Evolutionary conservation across 495 filamentous ascomycete genomes (phyloP).

Genomic region (Talaromyces borbonicus): DNA sequence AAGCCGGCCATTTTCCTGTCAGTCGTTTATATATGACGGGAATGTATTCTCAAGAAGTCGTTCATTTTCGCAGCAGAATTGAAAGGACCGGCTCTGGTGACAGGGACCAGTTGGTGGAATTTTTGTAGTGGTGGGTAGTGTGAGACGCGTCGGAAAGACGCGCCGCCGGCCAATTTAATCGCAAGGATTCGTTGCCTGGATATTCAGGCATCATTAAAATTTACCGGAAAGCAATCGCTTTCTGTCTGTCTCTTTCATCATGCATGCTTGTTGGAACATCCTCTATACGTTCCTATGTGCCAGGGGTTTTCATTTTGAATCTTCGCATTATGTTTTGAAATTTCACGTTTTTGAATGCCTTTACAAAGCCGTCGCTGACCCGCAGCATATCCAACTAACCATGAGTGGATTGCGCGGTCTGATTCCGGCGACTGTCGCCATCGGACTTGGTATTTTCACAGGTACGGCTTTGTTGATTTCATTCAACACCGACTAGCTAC

Average conservation of each 20-base stretch:
- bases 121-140: too few relatives aligned
- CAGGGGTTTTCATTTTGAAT: too few relatives aligned
- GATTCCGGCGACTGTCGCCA: slow-evolving; percentile 27
- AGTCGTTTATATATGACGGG: slow-evolving; percentile 15
- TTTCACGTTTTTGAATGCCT: neutral
- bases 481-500: too few relatives aligned
- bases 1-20: neutral
- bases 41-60: neutral
- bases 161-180: slow-evolving; percentile 5
- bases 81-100: too few relatives aligned
- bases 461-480: too few relatives aligned
- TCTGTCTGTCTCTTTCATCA: too few relatives aligned
- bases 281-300: too few relatives aligned
- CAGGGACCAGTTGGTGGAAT: too few relatives aligned
- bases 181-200: neutral
- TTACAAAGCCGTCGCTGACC: neutral
- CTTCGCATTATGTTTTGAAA: neutral
- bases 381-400: neutral
- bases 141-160: slow-evolving; percentile 16
- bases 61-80: neutral
- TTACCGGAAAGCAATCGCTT: too few relatives aligned
- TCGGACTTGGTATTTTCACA: slow-evolving; percentile 31
- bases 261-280: too few relatives aligned
- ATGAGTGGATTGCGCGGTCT: slow-evolving; percentile 22
- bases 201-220: neutral